Evolutionary conservation across 306 rosid genomes (phyloP), one percentile per base, ranked within the genome.

Genomic region (Ormosia semicastrata): DNA sequence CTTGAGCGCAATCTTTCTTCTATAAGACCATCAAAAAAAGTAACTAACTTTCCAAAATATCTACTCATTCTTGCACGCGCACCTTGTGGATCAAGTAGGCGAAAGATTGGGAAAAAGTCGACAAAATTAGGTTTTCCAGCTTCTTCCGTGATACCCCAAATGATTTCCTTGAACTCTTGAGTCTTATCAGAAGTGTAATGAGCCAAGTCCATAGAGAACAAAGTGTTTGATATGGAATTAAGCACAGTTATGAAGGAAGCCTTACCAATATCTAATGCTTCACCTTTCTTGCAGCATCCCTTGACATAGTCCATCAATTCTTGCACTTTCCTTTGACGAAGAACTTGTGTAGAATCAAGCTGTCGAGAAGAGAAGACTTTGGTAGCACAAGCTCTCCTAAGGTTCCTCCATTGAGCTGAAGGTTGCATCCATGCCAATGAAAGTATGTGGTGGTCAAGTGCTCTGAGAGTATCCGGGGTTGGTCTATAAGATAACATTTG

Each of bases 141-240:
- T 43, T 80, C 87, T 24, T 50, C 85, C 64, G 70, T 69, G 0
- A 60, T 4, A 5, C 78, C 82, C 43, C 13, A 7, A 2, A 75
- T 12, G 0, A 53, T 2, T 0, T 65, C 83, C 79, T 58, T 79
- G 29, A 87, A 87, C 75, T 81, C 82, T 36, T 37, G 67, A 2
- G 85, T 78, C 73, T 75, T 40, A 15, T 73, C 81, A 6, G 89
- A 85, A 41, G n/a, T 62, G 1, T 82, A 78, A 73, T 83, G 78
- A 0, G 81, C 89, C 17, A 87, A 54, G 39, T 89, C 88, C 6
- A 60, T 39, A 0, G 93, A 87, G 58, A 81, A 89, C 10, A 87
- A 66, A 1, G 88, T 87, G 72, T 78, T 85, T 0, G 88, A 87
- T 24, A 87, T n/a, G 43, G 85, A 30, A 43, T 85, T 85, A 12